A percentile compares a stretch with the other conserved stretches of the same genome.
These are phyloP conservation scores for Kluyveromyces marxianus DNA, from an alignment of 1,139 yeast genomes.

Conservation along the genomic window DNA sequence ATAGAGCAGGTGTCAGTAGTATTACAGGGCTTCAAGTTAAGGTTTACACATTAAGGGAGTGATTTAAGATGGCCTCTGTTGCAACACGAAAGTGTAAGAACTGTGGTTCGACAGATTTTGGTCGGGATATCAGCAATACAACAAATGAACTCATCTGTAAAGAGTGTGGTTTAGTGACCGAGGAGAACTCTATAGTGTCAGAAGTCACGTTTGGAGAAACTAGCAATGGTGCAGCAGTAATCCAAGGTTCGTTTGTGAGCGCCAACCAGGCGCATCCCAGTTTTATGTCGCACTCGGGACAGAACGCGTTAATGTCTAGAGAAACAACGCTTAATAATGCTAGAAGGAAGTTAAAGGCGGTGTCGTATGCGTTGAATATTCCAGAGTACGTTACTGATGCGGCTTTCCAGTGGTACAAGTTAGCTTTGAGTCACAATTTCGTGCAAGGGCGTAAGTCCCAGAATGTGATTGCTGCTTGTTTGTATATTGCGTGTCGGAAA, in stretches of 20 bases:
- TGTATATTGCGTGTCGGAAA: constrained; percentile 88
- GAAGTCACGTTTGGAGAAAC: constrained; percentile 94
- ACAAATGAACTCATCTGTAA: constrained; percentile 75
- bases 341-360: constrained; percentile 62
- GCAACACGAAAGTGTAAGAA: constrained; percentile 28
- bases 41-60: background rate
- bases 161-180: constrained; percentile 78
- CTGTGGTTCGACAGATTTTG: constrained; percentile 43
- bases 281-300: constrained; percentile 46
- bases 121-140: constrained; percentile 47
- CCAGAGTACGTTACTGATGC: constrained; percentile 82
- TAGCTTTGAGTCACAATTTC: constrained; percentile 79
- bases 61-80: no score
- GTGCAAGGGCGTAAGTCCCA: constrained; percentile 95
- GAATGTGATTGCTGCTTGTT: constrained; percentile 89
- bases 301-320: constrained; percentile 71
- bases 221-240: constrained; percentile 88
- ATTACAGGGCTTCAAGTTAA: background rate
- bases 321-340: constrained; percentile 86
- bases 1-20: no score
- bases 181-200: constrained; percentile 89
- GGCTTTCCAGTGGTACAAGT: constrained; percentile 80
- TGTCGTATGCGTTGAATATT: constrained; percentile 70
- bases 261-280: constrained; percentile 80
- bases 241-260: constrained; percentile 88